phyloP scores from a whole-genome alignment of 148 eudicot genomes.

The Suaeda aralocaspica region DNA sequence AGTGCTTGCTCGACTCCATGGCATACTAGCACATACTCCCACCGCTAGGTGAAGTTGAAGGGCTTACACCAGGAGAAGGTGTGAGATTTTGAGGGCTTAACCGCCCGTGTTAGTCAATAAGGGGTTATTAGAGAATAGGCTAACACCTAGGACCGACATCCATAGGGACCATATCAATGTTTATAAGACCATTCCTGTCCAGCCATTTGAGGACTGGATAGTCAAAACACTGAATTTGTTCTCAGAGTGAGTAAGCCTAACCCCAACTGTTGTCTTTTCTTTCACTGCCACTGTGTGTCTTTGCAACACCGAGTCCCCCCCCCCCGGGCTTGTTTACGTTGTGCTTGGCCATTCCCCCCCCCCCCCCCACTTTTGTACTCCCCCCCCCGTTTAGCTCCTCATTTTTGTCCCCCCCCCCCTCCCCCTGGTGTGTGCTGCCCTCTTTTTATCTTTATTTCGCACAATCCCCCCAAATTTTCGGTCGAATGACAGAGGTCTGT shows the following conservation, averaged over 20 bases:
- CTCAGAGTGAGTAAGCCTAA: conserved; percentile 86
- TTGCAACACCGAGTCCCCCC: too few species aligned
- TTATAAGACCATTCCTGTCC: conserved; percentile 59
- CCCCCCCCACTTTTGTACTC: too few species aligned
- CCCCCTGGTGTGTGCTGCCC: too few species aligned
- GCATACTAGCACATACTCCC: conserved; percentile 88
- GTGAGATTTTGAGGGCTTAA: conserved; percentile 87
- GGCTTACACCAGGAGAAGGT: conserved; percentile 80
- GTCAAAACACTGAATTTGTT: conserved; percentile 88
- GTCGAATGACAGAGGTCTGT: too few species aligned
- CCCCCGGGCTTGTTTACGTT: too few species aligned
- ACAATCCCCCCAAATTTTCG: too few species aligned
- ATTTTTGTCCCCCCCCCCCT: too few species aligned
- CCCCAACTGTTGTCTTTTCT: too few species aligned
- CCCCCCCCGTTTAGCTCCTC: too few species aligned
- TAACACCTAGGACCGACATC: conserved; percentile 90
- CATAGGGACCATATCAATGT: conserved; percentile 91
- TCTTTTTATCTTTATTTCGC: too few species aligned
- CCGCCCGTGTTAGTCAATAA: conserved; percentile 68
- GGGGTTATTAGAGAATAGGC: conserved; percentile 90
- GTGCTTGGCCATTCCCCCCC: too few species aligned
- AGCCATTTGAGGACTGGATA: conserved; percentile 77
- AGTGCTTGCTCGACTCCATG: conserved; percentile 87
- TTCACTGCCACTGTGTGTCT: too few species aligned
- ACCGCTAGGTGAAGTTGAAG: conserved; percentile 88